Base-by-base conservation (phyloP, 768 basidiomycete species). In the Leccinellum rugosiceps region DNA sequence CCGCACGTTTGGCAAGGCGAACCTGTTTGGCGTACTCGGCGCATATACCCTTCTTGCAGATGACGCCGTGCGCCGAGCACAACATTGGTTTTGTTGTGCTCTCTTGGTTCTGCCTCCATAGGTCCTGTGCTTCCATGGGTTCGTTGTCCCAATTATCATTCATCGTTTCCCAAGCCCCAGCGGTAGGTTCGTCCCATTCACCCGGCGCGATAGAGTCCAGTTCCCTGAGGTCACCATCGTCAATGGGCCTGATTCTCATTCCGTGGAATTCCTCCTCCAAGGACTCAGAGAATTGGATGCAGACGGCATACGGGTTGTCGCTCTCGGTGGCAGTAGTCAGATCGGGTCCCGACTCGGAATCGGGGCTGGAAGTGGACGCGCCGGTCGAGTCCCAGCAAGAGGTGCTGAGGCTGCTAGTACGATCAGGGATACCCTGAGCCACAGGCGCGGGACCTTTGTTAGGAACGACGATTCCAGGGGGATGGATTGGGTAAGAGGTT, bases 11-110 rank as follows among this genome's bases (percentile, higher is more conserved):
- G 5, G 46, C 3, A 1, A 57, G 43, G 23, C 71, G 67, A 19
- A 65, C 10, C 58, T 70, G 67, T 31, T n/a, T 63, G 2, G 70
- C 71, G 47, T 74, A 73, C 56, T 69, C 69, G 50, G 50, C 53
- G 34, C 75, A 76, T 46, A 76, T 76, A 52, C 75, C 72, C 58
- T 72, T 73, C 56, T 63, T 73, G 63, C 75, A 76, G 14, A 75
- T 65, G 26, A 58, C 44, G 10, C 72, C 72, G 47, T 77, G 76
- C 28, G 67, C 71, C 1, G 55, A 59, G 58, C 75, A 76, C 49
- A 67, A 28, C 6, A 58, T 38, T 49, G 61, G 63, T 44, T 57
- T 55, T 35, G 55, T 55, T 17, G 26, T 46, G 11, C 45, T 9
- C 28, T 58, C 48, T 53, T 59, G 53, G 25, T 41, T 30, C 53